A percentile compares a stretch with the other conserved stretches of the same genome.
Evolutionary conservation across 106 monocot species (phyloP).

Genomic region (Alisma plantagoaquatica): DNA sequence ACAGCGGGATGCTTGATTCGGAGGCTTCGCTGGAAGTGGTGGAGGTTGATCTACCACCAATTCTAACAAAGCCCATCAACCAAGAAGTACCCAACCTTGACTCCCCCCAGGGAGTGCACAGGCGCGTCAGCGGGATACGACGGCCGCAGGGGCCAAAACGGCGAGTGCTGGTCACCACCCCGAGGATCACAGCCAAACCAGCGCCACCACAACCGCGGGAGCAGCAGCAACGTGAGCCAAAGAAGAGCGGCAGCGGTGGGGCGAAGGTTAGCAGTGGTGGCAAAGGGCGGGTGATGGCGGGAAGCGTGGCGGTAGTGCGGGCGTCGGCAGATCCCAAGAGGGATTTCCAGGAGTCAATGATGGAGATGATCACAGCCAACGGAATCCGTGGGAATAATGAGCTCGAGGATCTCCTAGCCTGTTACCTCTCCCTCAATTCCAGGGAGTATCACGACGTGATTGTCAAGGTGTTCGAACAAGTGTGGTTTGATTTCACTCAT

Average conservation of each 20-base stretch:
- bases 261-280: no score
- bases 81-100: background rate
- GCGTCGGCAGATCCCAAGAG: constrained; percentile 47
- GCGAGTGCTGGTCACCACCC: constrained; percentile 19
- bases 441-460: constrained; percentile 70
- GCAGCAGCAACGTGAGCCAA: no score
- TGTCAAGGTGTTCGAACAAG: constrained; percentile 69
- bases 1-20: background rate
- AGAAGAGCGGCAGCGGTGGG: no score
- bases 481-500: constrained; percentile 58
- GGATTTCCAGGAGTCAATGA: constrained; percentile 86
- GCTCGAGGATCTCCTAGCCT: constrained; percentile 72
- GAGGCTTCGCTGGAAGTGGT: no score
- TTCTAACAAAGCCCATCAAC: constrained; percentile 33
- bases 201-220: background rate
- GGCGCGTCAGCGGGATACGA: background rate
- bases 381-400: constrained; percentile 36
- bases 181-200: constrained; percentile 8
- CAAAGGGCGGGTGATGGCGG: constrained; percentile 7
- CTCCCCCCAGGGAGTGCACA: background rate
- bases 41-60: constrained; percentile 34
- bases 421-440: constrained; percentile 72
- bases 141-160: constrained; percentile 4
- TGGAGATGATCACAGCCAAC: constrained; percentile 91
- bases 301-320: constrained; percentile 64